Conservation (phyloP, 2,329 filamentous ascomycete genomes). For the Daldinia sp. region DNA sequence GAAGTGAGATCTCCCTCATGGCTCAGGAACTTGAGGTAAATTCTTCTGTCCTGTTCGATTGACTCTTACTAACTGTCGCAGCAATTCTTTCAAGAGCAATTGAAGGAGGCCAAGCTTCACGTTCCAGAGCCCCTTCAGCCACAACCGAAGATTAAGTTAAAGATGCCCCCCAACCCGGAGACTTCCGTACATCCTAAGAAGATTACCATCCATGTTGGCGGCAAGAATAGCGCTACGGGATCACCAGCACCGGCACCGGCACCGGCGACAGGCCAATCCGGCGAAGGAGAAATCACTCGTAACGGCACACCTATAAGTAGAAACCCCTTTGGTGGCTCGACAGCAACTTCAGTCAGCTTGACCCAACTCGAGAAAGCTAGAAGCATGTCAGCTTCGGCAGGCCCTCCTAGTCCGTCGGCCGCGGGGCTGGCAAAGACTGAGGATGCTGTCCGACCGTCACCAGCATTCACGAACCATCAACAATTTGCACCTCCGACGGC, state of each 20-base stretch:
- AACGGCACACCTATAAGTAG: conserved; percentile 42
- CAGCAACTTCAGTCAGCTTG: conserved; percentile 39
- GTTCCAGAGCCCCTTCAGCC: conserved; percentile 75
- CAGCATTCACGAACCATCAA: conserved; percentile 47
- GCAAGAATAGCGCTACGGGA: conserved; percentile 61
- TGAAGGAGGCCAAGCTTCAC: conserved; percentile 75
- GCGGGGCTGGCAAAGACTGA: conserved; percentile 47
- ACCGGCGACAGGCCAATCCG: conserved; percentile 49
- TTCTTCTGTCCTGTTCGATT: neutral
- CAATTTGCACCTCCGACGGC: conserved; percentile 39
- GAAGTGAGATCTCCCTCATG: conserved; percentile 81
- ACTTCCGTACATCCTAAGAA: conserved; percentile 62
- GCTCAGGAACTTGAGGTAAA: conserved; percentile 81
- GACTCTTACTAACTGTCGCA: conserved; percentile 49
- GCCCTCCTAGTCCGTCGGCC: conserved; percentile 57
- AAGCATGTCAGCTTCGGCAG: conserved; percentile 52
- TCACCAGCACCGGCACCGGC: conserved; percentile 63
- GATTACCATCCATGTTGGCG: conserved; percentile 76
- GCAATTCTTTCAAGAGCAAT: conserved; percentile 72
- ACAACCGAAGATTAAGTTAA: conserved; percentile 82
- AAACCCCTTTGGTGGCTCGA: conserved; percentile 44
- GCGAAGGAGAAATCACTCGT: conserved; percentile 47
- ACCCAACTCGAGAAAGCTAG: conserved; percentile 52
- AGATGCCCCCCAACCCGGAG: conserved; percentile 63
- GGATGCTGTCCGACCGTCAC: conserved; percentile 47